A percentile compares a stretch with the other conserved stretches of the same genome.
phyloP scores from a whole-genome alignment of 116 monocot species.

The Dioscorea cayenensis region DNA sequence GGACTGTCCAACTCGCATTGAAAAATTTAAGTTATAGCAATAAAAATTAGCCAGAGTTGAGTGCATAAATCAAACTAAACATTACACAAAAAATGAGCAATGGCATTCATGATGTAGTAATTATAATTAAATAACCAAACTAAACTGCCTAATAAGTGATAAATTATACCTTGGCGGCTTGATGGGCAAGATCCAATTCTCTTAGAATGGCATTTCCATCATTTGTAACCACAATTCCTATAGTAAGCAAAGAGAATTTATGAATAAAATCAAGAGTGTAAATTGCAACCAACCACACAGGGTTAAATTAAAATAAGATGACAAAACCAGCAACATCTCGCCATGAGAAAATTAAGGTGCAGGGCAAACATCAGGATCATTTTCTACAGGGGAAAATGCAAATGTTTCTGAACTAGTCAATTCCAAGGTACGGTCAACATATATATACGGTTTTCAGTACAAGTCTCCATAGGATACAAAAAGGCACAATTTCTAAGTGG shows the following conservation, averaged over 20 bases:
- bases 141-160: neutral
- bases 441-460: too few relatives aligned
- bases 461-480: too few relatives aligned
- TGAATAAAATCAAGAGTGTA: neutral
- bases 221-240: constrained; percentile 96
- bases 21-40: too few relatives aligned
- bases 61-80: neutral
- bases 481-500: too few relatives aligned
- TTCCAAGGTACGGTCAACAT: too few relatives aligned
- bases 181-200: constrained; percentile 92
- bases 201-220: constrained; percentile 97
- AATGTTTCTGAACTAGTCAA: too few relatives aligned
- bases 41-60: neutral
- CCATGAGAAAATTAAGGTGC: too few relatives aligned
- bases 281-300: neutral
- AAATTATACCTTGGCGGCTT: constrained; percentile 80
- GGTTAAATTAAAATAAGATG: neutral
- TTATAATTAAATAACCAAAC: neutral
- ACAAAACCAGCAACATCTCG: neutral
- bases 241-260: neutral
- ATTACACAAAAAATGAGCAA: neutral
- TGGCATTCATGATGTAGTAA: too few relatives aligned
- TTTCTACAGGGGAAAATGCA: too few relatives aligned
- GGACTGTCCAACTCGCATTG: constrained; percentile 36
- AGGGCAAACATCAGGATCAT: too few relatives aligned